A percentile compares a stretch with the other conserved stretches of the same genome.
These are phyloP conservation scores for Mortierella hygrophila DNA, from an alignment of 192 early-diverging fungal genomes.

Conservation along the genomic window DNA sequence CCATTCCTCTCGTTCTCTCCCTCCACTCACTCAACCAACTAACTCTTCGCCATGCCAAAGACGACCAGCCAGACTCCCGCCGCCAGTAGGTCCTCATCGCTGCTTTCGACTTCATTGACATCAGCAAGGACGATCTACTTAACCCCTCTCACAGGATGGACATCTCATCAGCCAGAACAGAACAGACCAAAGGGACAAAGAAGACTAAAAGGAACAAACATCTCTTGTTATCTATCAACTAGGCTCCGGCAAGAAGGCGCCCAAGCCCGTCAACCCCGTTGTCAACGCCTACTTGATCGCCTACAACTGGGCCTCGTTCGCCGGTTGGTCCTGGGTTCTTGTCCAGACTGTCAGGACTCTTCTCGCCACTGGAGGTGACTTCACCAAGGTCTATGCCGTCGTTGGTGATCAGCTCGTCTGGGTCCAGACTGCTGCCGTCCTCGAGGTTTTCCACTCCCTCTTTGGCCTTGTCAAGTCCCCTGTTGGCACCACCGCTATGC, in stretches of 20 bases:
- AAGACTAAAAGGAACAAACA: background rate
- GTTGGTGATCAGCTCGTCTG: slow-evolving; percentile 73
- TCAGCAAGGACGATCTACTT: background rate
- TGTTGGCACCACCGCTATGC: slow-evolving; percentile 82
- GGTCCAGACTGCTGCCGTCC: slow-evolving; percentile 86
- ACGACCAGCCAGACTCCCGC: slow-evolving; percentile 28
- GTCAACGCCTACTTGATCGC: slow-evolving; percentile 78
- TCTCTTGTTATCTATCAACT: background rate
- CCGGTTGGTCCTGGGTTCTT: slow-evolving; percentile 87
- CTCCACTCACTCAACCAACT: background rate
- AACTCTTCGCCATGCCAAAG: slow-evolving; percentile 28
- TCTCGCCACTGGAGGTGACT: slow-evolving; percentile 64
- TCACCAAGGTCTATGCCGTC: slow-evolving; percentile 70
- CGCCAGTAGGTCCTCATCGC: slow-evolving; percentile 22
- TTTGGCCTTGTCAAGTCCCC: slow-evolving; percentile 87
- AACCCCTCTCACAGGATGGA: background rate
- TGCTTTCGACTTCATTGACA: background rate
- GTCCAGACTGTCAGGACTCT: slow-evolving; percentile 67
- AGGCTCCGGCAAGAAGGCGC: slow-evolving; percentile 46
- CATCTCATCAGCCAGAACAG: background rate
- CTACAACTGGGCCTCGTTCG: slow-evolving; percentile 88
- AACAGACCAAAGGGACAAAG: background rate
- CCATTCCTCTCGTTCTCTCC: background rate
- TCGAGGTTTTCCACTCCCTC: slow-evolving; percentile 76
- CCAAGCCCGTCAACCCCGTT: slow-evolving; percentile 51